These are phyloP conservation scores for Candida nemodendra DNA, from an alignment of 805 yeast species.

Conservation along the genomic window DNA sequence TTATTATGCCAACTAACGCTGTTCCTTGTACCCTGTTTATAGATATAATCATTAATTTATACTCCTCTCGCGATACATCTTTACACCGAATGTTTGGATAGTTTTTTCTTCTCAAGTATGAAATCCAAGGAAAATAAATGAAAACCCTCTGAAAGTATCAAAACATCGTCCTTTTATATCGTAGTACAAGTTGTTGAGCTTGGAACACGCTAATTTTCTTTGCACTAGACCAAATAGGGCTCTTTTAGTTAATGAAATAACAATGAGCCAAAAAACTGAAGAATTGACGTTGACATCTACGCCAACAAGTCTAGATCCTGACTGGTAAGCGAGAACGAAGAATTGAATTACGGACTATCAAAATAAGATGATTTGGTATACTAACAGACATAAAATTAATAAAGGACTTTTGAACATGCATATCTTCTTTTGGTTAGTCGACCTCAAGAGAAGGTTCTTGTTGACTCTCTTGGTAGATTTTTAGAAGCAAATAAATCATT, in stretches of 20 bases:
- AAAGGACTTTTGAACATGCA: conserved; percentile 25
- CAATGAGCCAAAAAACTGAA: conserved; percentile 3
- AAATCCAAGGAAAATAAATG: background rate
- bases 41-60: too few species aligned
- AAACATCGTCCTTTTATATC: background rate
- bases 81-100: background rate
- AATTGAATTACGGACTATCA: background rate
- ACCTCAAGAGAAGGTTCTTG: conserved; percentile 8
- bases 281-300: conserved; percentile 4
- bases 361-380: background rate
- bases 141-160: too few species aligned
- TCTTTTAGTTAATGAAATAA: too few species aligned
- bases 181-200: too few species aligned
- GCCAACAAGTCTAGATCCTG: conserved; percentile 4
- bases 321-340: conserved; percentile 14
- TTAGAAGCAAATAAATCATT: conserved; percentile 13
- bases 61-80: conserved; percentile 1
- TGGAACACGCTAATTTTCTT: too few species aligned
- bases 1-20: conserved; percentile 29
- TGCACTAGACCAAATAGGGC: too few species aligned
- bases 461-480: conserved; percentile 12
- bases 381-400: background rate
- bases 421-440: conserved; percentile 12
- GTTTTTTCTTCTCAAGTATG: background rate
- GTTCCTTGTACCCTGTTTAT: conserved; percentile 16